Base-by-base conservation (phyloP, 164 flowering plant species). In the Pachysandra terminalis region DNA sequence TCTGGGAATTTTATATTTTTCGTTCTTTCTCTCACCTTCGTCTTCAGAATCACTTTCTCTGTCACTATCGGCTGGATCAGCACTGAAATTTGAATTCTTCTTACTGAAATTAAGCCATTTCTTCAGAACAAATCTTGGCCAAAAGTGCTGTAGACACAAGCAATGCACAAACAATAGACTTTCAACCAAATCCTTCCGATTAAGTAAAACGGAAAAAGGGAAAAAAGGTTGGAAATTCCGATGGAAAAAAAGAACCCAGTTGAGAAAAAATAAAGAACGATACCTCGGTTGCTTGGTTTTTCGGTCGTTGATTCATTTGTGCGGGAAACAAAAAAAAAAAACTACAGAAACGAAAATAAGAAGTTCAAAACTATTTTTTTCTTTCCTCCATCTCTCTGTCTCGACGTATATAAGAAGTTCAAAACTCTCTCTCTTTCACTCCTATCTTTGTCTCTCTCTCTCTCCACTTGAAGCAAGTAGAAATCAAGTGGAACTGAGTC, bases 81-180 rank as follows among this genome's bases (percentile, higher is more conserved):
- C 97, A 56, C 93, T 85, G 78, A 71, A 92, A 80, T 90, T 97
- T 2, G 91, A 81, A 19, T 85, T 84, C 53, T 65, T 78, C 26
- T 79, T 52, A 25, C 70, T 68, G 68, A 86, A 77, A 71, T 96
- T 89, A 69, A 96, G 87, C 96, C 85, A 92, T 76, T 92, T 96
- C 61, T 90, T 85, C 70, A 90, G 41, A 21, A 92, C 83, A n/a
- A 80, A 67, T 62, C 76, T 76, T 0, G 93, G 83, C 99, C 99
- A 91, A 68, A 83, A 83, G 23, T 80, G 80, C 98, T 96, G 97
- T 69, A 89, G 78, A 85, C 90, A 87, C 61, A 82, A 79, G 84
- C 82, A 87, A 79, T 90, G 68, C n/a, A n/a, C n/a, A 88, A 91
- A 90, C 91, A 94, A 78, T 80, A 89, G 56, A 82, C 75, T 86